phyloP scores from a whole-genome alignment of 106 monocot genomes.

The Phalaenopsis aphrodite region DNA sequence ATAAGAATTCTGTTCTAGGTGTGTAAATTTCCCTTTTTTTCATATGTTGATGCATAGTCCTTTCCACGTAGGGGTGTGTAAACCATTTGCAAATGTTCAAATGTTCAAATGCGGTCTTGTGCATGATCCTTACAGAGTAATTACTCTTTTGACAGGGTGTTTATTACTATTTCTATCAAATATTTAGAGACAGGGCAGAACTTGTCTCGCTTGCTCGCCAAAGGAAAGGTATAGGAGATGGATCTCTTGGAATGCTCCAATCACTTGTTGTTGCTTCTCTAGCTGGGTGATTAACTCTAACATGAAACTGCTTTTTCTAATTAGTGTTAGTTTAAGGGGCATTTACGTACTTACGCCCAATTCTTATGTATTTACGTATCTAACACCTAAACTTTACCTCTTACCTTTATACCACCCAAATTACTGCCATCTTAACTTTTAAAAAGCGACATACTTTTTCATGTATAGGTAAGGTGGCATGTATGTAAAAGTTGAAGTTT shows the following conservation, averaged over 20 bases:
- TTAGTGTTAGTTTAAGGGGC: neutral
- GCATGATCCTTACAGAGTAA: neutral
- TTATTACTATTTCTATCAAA: conserved; percentile 97
- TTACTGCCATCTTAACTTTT: no score
- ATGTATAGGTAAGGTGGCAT: no score
- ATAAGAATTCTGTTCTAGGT: no score
- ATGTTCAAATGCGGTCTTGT: conserved; percentile 4
- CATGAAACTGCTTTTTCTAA: neutral
- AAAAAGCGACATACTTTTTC: no score
- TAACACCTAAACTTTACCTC: no score
- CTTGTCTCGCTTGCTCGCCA: conserved; percentile 42
- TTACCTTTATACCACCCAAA: no score
- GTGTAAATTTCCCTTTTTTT: neutral
- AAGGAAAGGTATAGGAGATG: conserved; percentile 79
- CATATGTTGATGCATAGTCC: no score
- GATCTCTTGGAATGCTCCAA: conserved; percentile 81
- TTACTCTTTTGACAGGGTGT: conserved; percentile 59
- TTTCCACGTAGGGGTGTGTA: neutral
- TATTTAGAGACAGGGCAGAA: conserved; percentile 86
- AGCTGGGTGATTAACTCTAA: conserved; percentile 51
- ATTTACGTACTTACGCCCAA: no score
- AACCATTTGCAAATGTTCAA: no score
- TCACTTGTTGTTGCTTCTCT: conserved; percentile 82
- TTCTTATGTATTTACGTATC: no score
- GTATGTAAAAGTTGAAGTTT: no score